Evolutionary conservation across 78 protist species (phyloP), one percentile per base, ranked within the genome.

Genomic region (Dictyostelium capitatum): DNA sequence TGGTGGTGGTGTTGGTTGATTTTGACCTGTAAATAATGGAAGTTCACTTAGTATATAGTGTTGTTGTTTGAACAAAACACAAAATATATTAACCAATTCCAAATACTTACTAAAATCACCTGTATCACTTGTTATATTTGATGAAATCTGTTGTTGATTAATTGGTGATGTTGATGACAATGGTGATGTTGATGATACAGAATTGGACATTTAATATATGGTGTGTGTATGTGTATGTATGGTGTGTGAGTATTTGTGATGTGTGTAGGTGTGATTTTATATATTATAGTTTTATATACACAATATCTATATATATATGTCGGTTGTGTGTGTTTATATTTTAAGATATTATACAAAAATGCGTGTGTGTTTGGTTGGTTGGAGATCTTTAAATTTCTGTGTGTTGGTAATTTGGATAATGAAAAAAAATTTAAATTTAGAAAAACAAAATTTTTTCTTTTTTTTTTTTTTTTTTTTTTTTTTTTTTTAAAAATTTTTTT

Each of bases 1-100:
- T 79, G 77, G 82, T 56, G 79, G 91, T 30, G 64, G 20, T 41
- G 82, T 59, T 67, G 14, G 79, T 70, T 70, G 79, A 14, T 65
- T 65, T 30, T 65, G 73, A 65, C n/a, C 73, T 65, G 19, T 25
- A 43, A 15, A 43, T 14, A 11, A 28, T 67, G 9, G 17, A 28
- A n/a, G n/a, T n/a, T 67, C 0, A 8, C 6, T 23, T 59, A 17
- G 9, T 23, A 59, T 17, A 59, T 59, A 59, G 9, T 19, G 23
- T 12, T 57, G 10, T 12, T 5, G 10, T 57, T 57, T n/a, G 67
- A 57, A n/a, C n/a, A n/a, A n/a, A n/a, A n/a, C n/a, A n/a, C n/a
- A 67, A 32, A 32, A 1, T 9, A 37, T 5, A 69, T n/a, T n/a
- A n/a, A n/a, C n/a, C n/a, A n/a, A n/a, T n/a, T n/a, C n/a, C n/a